Base-by-base conservation (phyloP, 2,329 filamentous ascomycete genomes). In the Trichoderma arundinaceum region DNA sequence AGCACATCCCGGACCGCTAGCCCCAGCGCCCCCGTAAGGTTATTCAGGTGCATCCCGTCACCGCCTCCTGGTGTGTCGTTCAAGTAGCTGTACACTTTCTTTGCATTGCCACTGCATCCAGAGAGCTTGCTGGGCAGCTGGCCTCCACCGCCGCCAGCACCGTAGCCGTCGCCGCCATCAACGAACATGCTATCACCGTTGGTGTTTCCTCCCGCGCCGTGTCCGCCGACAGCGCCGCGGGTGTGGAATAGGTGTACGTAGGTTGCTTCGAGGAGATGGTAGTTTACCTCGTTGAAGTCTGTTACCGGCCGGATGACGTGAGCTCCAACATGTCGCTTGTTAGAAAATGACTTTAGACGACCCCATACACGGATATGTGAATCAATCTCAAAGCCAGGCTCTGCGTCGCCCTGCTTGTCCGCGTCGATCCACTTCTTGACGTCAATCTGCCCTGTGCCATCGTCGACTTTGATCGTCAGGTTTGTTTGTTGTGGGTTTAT, bases 261-360 rank as follows among this genome's bases (percentile, higher is more conserved):
- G 6, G 93, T 92, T 32, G 92, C 90, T 80, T 99, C 94, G 61
- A 99, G 87, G 70, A 97, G 80, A 79, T 98, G 95, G 77, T 92
- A 96, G 75, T 90, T 90, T 76, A 98, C 86, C 83, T 99, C 95
- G 81, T 99, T 97, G 81, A 90, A 90, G 77, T 97, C 91, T 64
- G 85, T 82, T 63, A 98, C 82, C 4, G 91, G 88, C 62, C 93
- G 89, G 69, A 99, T 89, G 72, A 91, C 87, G 77, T 94, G 90
- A 48, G 92, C 90, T 68, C 86, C 88, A 62, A 99, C 85, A 77
- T 93, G 90, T 68, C 90, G 86, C 81, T 94, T 95, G 78, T 90
- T 90, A 76, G 90, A 90, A 80, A 96, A 96, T 62, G 84, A 86
- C 80, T 93, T 95, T 73, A 98, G 82, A 64, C 90, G 88, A 67